These are phyloP conservation scores for Ceriops decandra DNA, from an alignment of 345 rosid species.

Conservation along the genomic window DNA sequence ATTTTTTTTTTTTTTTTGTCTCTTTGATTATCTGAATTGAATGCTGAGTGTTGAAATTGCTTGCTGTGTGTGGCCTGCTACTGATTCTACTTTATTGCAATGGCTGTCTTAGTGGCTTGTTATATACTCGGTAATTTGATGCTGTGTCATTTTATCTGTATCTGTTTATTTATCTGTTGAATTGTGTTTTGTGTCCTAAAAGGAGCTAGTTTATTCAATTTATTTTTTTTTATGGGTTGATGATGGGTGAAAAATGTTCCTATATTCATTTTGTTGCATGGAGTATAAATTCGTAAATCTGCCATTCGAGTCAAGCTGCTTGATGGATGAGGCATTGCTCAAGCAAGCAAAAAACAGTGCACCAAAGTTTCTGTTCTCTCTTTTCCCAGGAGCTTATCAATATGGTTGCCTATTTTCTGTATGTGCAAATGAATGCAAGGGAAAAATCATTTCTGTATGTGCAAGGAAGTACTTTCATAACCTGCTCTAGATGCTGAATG, in stretches of 20 bases:
- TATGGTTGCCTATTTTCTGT: too few species aligned
- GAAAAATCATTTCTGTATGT: too few species aligned
- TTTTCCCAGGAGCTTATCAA: too few species aligned
- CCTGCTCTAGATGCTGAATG: not conserved
- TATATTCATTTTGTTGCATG: not conserved
- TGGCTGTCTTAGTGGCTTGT: not conserved
- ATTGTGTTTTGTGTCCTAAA: not conserved
- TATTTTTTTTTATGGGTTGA: not conserved
- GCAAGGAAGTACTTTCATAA: not conserved
- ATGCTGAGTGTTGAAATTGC: too few species aligned
- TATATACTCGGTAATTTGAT: not conserved
- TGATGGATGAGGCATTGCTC: not conserved
- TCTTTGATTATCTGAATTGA: too few species aligned
- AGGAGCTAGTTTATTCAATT: not conserved
- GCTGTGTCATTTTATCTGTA: not conserved
- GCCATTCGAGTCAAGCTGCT: constrained; percentile 1
- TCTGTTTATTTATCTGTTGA: not conserved
- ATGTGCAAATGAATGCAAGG: too few species aligned
- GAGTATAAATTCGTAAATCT: constrained; percentile 5
- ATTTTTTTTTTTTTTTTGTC: too few species aligned
- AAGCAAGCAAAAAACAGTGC: too few species aligned
- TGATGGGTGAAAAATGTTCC: not conserved
- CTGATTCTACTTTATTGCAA: not conserved
- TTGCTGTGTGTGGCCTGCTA: not conserved
- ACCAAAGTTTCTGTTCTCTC: too few species aligned